These are phyloP conservation scores for Fusarium sp. DNA, from an alignment of 2,329 filamentous ascomycete species.

Conservation along the genomic window DNA sequence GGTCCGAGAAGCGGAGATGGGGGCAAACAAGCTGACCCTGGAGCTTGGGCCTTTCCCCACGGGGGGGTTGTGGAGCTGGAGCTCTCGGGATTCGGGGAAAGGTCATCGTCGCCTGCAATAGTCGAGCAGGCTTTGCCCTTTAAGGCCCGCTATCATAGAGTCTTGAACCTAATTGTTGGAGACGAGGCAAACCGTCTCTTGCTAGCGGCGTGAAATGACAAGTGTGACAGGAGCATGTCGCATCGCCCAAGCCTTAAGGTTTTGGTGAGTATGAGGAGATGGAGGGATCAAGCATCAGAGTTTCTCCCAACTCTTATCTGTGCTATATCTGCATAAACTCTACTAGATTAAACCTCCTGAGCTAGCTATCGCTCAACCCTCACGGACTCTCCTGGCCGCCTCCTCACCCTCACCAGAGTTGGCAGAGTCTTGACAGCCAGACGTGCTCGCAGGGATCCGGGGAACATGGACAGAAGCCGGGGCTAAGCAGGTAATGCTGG, in stretches of 20 bases:
- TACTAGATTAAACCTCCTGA: neutral
- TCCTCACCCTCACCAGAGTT: neutral
- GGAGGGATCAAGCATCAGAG: neutral
- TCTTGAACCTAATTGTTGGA: neutral
- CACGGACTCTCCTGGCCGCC: neutral
- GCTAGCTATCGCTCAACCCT: neutral
- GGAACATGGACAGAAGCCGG: slow-evolving; percentile 6
- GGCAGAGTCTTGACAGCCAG: neutral
- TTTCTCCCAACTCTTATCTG: neutral
- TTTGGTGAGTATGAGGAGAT: neutral
- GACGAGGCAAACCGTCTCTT: neutral
- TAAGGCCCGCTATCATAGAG: neutral
- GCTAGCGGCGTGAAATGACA: slow-evolving; percentile 8
- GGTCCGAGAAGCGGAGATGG: slow-evolving; percentile 27
- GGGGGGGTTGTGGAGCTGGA: slow-evolving; percentile 20
- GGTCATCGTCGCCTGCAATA: neutral
- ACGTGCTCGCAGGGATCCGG: neutral
- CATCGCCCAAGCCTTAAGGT: neutral
- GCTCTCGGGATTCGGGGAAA: neutral
- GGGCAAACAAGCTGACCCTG: slow-evolving; percentile 1
- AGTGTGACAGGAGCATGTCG: neutral
- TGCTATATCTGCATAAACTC: neutral
- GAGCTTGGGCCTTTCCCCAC: slow-evolving; percentile 37
- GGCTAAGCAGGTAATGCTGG: slow-evolving; percentile 3
- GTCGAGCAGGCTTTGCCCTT: neutral